Evolutionary conservation across 352 stramenopile genomes (phyloP).

Genomic region (Aphanomyces invadans): DNA sequence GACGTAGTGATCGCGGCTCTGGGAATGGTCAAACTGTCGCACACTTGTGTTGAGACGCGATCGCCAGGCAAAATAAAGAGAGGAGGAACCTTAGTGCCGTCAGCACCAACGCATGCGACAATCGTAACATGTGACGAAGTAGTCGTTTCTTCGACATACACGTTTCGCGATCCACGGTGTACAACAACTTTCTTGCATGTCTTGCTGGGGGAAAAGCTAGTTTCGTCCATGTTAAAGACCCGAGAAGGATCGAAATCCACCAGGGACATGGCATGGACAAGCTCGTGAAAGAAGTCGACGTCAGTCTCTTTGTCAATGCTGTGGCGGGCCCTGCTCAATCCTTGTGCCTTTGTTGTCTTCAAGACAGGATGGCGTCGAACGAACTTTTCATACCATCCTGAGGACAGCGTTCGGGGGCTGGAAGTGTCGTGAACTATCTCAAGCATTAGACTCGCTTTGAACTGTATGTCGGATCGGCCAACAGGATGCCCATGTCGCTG

Average conservation of each 20-base stretch:
- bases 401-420: not conserved
- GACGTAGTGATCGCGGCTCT: not conserved
- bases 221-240: conserved; percentile 12
- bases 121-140: not conserved
- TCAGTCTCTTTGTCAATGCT: not conserved
- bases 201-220: not conserved
- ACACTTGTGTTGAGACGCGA: not conserved
- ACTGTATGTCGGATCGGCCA: not conserved
- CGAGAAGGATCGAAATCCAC: not conserved
- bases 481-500: not conserved
- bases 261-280: not conserved
- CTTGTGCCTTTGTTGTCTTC: not conserved
- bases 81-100: not conserved
- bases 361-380: not conserved
- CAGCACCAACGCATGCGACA: conserved; percentile 1
- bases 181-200: not conserved
- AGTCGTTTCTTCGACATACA: not conserved
- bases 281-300: not conserved
- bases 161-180: not conserved
- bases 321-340: not conserved
- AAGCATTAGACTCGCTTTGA: not conserved
- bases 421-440: not conserved
- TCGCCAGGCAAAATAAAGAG: not conserved
- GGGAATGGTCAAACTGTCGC: not conserved
- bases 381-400: not conserved